Base-by-base conservation (phyloP, 768 basidiomycete species). In the Agaricus sinodeliciosus region DNA sequence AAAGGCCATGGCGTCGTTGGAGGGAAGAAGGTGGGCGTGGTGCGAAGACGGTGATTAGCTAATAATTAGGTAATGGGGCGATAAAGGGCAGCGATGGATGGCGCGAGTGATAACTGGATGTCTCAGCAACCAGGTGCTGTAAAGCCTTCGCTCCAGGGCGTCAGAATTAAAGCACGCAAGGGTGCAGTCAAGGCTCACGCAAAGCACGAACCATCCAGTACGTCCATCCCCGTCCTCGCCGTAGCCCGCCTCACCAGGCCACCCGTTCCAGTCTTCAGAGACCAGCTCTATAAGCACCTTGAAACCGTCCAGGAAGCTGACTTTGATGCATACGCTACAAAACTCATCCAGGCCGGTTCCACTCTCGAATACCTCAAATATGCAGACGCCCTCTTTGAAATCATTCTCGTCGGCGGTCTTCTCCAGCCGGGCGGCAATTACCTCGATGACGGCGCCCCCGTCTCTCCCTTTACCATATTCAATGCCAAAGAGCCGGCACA, bases 311-410 rank as follows among this genome's bases (percentile, higher is more conserved):
- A 80, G 19, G 77, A 78, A 51, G 79, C 76, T 67, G 91, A 94
- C 64, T 94, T 92, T 67, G 93, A 95, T 59, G 75, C 80, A 11
- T 84, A 87, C 67, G 70, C 85, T 42, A 78, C 82, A 63, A 92
- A 92, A 71, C 82, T 99, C 63, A 80, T 93, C 60, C 87, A 89
- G 69, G 94, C 94, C 52, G 95, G 94, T 40, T 83, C 87, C 22
- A 85, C 90, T 45, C 87, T 99, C 68, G 96, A 99, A 72, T 87
- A 84, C 64, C 84, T 94, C 70, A 96, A 96, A 75, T 97, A 98
- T 85, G 90, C 92, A 71, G 94, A 96, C 62, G 80, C 87, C 51
- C 85, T 98, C 62, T 98, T 96, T 71, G 94, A 99, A 72, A 82
- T 96, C 74, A 79, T 97, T 66, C 81, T 99, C 63, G 87, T 94